Evolutionary conservation across 768 basidiomycete species (phyloP), one percentile per base, ranked within the genome.

Genomic region (Hemileccinum rubropunctum): DNA sequence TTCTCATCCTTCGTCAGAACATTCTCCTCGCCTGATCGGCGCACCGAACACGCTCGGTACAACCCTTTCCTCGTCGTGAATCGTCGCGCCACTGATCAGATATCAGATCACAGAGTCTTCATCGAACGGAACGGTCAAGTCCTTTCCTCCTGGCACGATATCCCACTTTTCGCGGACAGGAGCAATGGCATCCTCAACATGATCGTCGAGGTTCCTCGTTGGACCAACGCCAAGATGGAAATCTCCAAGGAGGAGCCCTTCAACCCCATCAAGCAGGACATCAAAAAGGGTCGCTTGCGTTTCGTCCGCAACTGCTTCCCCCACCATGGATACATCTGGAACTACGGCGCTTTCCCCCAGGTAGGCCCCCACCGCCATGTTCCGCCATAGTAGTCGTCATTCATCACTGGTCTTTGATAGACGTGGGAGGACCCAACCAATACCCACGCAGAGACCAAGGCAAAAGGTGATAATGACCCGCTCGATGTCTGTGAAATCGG

Each of bases 221-320:
- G 97, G 97, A 97, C 95, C 71, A 98, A 99, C 78, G 97, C 97
- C 47, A 98, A 99, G 81, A 90, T 98, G 88, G 97, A 99, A 75
- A 97, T 97, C 71, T 95, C 81, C 73, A 99, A 97, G 74, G 94
- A 97, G 64, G 95, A 98, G 71, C 47, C 82, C n/a, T 92, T 98
- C 84, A 99, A 99, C 76, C 97, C 97, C 63, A 98, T 99, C 87
- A 95, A 97, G 72, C 97, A 99, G 76, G 95, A 98, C 71, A 86
- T 90, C 71, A 98, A 97, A 77, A 93, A 91, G 75, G 92, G 92
- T 63, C 91, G 88, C 66, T 76, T 98, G 71, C 90, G 97, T 63
- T 98, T 80, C 73, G 97, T 99, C 60, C 88, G 97, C 75, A 98
- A 98, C 81, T 98, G 97, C 74, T 99, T 99, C 89, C 97, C 97